These are phyloP conservation scores for Fusarium miscanthi DNA, from an alignment of 2,329 filamentous ascomycete genomes.

Conservation along the genomic window DNA sequence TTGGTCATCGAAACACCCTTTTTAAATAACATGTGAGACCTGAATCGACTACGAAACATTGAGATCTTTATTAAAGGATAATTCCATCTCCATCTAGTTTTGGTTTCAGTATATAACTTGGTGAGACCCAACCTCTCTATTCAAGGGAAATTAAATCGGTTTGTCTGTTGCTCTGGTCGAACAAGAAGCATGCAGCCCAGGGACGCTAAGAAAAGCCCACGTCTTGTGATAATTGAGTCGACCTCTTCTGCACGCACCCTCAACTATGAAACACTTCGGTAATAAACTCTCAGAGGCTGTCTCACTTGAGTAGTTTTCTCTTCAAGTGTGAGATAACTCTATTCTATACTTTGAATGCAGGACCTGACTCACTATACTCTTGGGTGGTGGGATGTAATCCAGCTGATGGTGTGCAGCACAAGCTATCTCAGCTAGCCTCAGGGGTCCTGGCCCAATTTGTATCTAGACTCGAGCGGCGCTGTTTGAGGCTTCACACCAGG, in stretches of 20 bases:
- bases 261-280: slow-evolving; percentile 16
- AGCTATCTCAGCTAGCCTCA: slow-evolving; percentile 42
- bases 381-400: slow-evolving; percentile 7
- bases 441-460: slow-evolving; percentile 36
- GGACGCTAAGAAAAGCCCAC: slow-evolving; percentile 7
- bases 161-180: slow-evolving; percentile 22
- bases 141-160: background rate
- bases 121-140: background rate
- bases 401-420: slow-evolving; percentile 32
- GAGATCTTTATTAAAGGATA: background rate
- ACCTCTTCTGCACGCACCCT: slow-evolving; percentile 5
- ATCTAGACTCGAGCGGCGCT: slow-evolving; percentile 34
- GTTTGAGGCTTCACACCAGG: slow-evolving; percentile 29
- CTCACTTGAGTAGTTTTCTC: background rate
- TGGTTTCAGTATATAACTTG: background rate
- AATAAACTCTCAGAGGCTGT: background rate
- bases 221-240: background rate
- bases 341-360: background rate
- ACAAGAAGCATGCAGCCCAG: background rate
- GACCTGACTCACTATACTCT: slow-evolving; percentile 17
- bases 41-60: slow-evolving; percentile 16
- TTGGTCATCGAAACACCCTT: slow-evolving; percentile 5
- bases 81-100: background rate
- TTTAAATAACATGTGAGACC: slow-evolving; percentile 4
- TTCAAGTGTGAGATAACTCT: background rate